Base-by-base conservation (phyloP, 2,329 filamentous ascomycete genomes). In the Pseudopyrenochaeta lycopersici region DNA sequence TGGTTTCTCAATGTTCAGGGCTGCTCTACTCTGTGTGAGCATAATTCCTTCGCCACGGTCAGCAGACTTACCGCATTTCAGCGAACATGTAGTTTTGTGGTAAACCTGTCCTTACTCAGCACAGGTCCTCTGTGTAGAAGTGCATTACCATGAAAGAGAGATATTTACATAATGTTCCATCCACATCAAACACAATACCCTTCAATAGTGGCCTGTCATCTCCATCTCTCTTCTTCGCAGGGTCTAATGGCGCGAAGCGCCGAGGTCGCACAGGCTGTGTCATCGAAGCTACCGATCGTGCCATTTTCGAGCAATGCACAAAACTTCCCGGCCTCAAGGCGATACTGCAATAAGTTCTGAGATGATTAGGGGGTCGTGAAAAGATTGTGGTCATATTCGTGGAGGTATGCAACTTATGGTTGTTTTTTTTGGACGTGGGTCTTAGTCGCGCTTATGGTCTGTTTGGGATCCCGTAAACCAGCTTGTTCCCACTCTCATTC, bases 51-150 rank as follows among this genome's bases (percentile, higher is more conserved):
- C 7, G 18, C 18, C 21, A 10, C 20, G 21, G 17, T 27, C 20
- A 39, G 41, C 21, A 20, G 10, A 41, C 69, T 52, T 77, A 83
- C 76, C 86, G 89, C 94, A 99, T 98, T 71, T 96, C 84, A 17
- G 78, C 76, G 77, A 98, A 98, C 94, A 98, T 99, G 83, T 97
- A 91, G 65, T 90, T 95, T 77, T 98, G 94, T 0, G 94, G 94
- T 52, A 93, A 80, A 73, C 92, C 96, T 81, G 66, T 30, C 20
- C 11, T 11, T 10, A 1, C 21, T 64, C 15, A 70, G 62, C 31
- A 45, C 17, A 15, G 18, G 41, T 1, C 30, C 11, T 2, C 23
- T 10, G 21, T 12, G 11, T 39, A 18, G 6, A 17, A 5, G 11
- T 30, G n/a, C 9, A 9, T 4, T 17, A 17, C n/a, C n/a, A 2